phyloP scores from a whole-genome alignment of 1,284 basidiomycete genomes.

The Cystobasidium pallidum region DNA sequence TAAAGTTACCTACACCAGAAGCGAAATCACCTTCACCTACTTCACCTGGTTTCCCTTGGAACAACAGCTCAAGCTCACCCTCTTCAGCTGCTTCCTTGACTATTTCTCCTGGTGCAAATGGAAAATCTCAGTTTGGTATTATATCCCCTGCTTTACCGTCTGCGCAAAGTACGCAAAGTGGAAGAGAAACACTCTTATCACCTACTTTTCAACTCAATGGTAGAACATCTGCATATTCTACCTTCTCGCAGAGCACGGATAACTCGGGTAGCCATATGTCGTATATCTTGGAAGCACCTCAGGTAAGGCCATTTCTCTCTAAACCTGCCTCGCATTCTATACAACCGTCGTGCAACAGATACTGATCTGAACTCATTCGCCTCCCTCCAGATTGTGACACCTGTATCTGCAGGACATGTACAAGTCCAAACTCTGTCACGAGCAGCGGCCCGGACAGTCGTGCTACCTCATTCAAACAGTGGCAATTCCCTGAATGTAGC shows the following conservation, averaged over 20 bases:
- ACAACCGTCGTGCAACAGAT: not conserved
- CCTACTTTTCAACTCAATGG: slow-evolving; percentile 38
- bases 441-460: slow-evolving; percentile 38
- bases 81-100: slow-evolving; percentile 4
- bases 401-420: slow-evolving; percentile 35
- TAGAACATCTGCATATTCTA: slow-evolving; percentile 32
- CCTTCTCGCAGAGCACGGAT: slow-evolving; percentile 47
- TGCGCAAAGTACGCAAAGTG: not conserved
- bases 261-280: slow-evolving; percentile 52
- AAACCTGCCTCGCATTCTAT: not conserved
- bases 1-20: slow-evolving; percentile 49
- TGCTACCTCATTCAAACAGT: slow-evolving; percentile 29
- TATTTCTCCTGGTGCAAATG: slow-evolving; percentile 3
- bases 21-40: slow-evolving; percentile 40
- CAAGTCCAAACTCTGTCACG: slow-evolving; percentile 36
- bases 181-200: slow-evolving; percentile 34
- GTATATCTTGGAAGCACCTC: slow-evolving; percentile 54
- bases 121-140: not conserved
- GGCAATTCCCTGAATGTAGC: slow-evolving; percentile 9
- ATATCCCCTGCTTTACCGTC: not conserved
- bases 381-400: slow-evolving; percentile 42
- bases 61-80: not conserved
- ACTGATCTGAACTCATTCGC: slow-evolving; percentile 2
- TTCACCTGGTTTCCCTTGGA: slow-evolving; percentile 26
- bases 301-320: slow-evolving; percentile 46